Conservation (phyloP, 306 rosid species). For the Quercus cerris region DNA sequence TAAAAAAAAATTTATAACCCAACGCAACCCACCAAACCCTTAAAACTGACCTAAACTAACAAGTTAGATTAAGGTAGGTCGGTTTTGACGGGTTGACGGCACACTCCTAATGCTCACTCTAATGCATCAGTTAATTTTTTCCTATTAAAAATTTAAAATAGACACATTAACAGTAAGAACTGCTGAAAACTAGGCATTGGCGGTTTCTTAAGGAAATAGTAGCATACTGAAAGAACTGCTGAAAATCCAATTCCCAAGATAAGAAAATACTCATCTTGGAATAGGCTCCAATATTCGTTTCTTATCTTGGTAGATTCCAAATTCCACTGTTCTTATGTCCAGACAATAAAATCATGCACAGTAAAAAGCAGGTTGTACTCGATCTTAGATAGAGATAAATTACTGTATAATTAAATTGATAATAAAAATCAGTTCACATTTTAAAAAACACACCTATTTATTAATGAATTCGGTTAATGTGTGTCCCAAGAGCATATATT, state of each 20-base stretch:
- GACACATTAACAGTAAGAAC: too few relatives aligned
- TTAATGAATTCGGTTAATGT: too few relatives aligned
- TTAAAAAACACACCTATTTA: not conserved
- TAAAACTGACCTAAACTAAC: too few relatives aligned
- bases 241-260: not conserved
- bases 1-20: too few relatives aligned
- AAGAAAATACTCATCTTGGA: not conserved
- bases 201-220: not conserved
- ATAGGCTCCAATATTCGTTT: not conserved
- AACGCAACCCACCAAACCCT: too few relatives aligned
- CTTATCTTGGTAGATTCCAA: too few relatives aligned
- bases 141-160: too few relatives aligned
- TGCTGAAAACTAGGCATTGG: too few relatives aligned
- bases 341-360: not conserved
- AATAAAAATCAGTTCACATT: not conserved
- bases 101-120: too few relatives aligned
- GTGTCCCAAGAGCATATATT: too few relatives aligned
- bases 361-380: not conserved
- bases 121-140: too few relatives aligned
- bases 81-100: too few relatives aligned
- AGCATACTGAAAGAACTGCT: not conserved
- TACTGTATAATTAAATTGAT: not conserved
- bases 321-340: not conserved
- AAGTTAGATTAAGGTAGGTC: accelerated
- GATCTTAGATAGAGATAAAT: not conserved